Evolutionary conservation across 2,329 filamentous ascomycete genomes (phyloP), one percentile per base, ranked within the genome.

Genomic region (Diplocarpon mali): DNA sequence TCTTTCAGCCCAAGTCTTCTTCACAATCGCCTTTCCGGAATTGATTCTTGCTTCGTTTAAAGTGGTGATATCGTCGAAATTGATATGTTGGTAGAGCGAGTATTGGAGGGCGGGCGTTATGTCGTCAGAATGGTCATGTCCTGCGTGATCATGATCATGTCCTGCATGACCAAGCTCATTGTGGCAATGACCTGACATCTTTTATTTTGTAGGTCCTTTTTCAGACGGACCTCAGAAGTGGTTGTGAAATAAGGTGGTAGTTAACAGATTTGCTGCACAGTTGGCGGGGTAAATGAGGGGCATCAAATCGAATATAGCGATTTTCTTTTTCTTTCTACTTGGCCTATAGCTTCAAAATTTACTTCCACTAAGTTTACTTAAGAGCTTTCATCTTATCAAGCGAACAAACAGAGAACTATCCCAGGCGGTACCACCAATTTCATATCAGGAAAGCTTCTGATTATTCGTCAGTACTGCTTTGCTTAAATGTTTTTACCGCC

Each of bases 1-100:
- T 44, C 92, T 72, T 65, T 96, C 82, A 5, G 76, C 75, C 89
- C 89, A 98, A 45, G 88, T 86, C 72, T 98, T 98, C 67, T 87
- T 80, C 30, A 93, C 77, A 27, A 96, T 75, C 1, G 75, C 76
- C 54, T 76, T 75, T 14, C 89, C 92, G 0, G 80, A 75, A 47
- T 80, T 76, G 7, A 78, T 67, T 12, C 66, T 63, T 10, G 78
- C 71, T 67, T 96, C 92, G 64, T 98, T 98, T 44, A 95, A 68
- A 0, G 90, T 92, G 31, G 71, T 77, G 51, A 98, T 80, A 24
- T 80, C 75, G 65, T 86, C 82, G 66, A 96, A 95, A 63, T 89
- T 78, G 65, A 98, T 88, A 62, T 95, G 84, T 53, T 85, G 79
- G 69, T 95, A 96, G 30, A 98, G 79, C 35, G 88, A 87, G 57